phyloP scores from a whole-genome alignment of 768 basidiomycete species.

The Collybiopsis luxurians region DNA sequence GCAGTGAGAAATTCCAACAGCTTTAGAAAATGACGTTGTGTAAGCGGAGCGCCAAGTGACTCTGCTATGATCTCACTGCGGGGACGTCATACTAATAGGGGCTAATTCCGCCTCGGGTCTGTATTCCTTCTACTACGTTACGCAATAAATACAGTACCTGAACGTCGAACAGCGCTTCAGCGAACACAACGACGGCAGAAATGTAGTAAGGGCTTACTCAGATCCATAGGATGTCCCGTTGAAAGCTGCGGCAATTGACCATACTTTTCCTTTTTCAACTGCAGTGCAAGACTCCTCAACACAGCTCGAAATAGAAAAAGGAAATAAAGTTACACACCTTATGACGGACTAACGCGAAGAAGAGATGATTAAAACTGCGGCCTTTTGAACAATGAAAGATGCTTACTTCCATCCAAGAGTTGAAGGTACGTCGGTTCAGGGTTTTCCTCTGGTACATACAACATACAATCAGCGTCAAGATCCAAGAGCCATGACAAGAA shows the following conservation, averaged over 20 bases:
- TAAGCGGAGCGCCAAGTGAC: too few species aligned
- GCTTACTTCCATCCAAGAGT: constrained; percentile 4
- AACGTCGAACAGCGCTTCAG: neutral
- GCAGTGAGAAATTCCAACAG: too few species aligned
- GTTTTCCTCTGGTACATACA: neutral
- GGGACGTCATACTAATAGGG: neutral
- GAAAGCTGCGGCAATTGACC: constrained; percentile 1
- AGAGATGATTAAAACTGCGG: too few species aligned
- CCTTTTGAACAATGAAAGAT: neutral
- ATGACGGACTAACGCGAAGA: constrained; percentile 1
- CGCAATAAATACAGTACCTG: constrained; percentile 5
- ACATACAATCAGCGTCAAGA: neutral
- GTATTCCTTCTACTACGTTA: neutral
- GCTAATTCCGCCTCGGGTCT: too few species aligned
- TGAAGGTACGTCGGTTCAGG: neutral
- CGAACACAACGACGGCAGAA: neutral
- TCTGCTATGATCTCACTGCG: neutral
- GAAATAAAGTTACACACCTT: neutral
- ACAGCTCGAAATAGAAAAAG: neutral
- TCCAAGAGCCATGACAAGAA: neutral
- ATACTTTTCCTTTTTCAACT: constrained; percentile 6
- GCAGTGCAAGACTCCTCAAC: too few species aligned
- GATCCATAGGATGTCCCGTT: constrained; percentile 4
- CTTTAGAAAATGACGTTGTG: too few species aligned
- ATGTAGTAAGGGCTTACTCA: neutral